Evolutionary conservation across 164 flowering plant genomes (phyloP), one percentile per base, ranked within the genome.

Genomic region (Amborella trichopoda): DNA sequence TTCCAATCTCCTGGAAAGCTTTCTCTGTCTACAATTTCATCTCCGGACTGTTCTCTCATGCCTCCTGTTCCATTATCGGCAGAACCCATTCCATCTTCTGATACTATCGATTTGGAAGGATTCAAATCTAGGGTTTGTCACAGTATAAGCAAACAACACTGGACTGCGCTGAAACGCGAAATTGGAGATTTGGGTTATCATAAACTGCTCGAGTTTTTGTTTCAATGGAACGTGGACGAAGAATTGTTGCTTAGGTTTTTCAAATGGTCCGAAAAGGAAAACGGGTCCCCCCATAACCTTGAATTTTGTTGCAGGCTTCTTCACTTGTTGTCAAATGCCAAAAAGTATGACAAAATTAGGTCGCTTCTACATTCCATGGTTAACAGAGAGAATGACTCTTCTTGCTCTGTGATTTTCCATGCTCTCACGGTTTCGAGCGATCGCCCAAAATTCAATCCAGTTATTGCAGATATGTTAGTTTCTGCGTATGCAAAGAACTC

Each of bases 391-490:
- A n/a, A 37, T 3, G 16, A 3, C 27, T 42, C 50, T 46, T 23
- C 64, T 5, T 28, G 30, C 46, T 23, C 45, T 6, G 33, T 61
- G 4, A 19, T 57, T 19, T 48, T 48, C 25, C 59, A 55, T 13
- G 10, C 36, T 9, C 27, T 59, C 21, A 16, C 26, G 23, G 28
- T 41, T 24, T 48, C 58, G 5, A 22, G 18, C 20, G 32, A 4
- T n/a, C 36, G 54, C 18, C 33, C 23, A 14, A 26, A 41, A 13
- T 22, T n/a, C 24, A 25, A 24, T 55, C 52, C 54, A 2, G 32
- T 64, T 19, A 51, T 59, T 11, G 46, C 49, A 6, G 68, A 64
- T 52, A 59, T 64, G 61, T 48, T 64, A 50, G 61, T 59, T 50
- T 33, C 55, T 41, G 68, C 33, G 8, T 64, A 36, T 25, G 43